These are phyloP conservation scores for Leccinum barrowsii DNA, from an alignment of 768 basidiomycete genomes.

Conservation along the genomic window DNA sequence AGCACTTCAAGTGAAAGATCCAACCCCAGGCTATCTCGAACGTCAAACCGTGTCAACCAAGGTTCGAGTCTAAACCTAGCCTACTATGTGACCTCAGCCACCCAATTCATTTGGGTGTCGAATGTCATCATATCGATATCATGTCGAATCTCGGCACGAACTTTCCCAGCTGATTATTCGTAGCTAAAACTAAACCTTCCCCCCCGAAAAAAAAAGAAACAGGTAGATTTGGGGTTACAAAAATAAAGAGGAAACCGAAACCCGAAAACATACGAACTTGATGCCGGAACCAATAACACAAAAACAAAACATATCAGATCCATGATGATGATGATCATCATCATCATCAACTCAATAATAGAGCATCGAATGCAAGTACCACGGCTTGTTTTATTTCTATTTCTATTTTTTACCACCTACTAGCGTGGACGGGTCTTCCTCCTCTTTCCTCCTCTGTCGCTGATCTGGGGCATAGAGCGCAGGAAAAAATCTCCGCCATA, in stretches of 20 bases:
- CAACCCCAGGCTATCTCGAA: not conserved
- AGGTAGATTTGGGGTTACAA: not conserved
- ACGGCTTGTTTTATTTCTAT: conserved; percentile 7
- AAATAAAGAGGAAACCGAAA: not conserved
- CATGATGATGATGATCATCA: conserved; percentile 6
- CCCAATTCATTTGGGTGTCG: not conserved
- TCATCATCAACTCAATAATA: not conserved
- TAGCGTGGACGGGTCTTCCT: not conserved
- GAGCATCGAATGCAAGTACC: conserved; percentile 1
- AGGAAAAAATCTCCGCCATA: conserved; percentile 19
- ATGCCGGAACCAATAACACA: not conserved
- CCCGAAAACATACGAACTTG: not conserved
- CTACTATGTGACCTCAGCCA: not conserved
- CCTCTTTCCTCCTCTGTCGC: not conserved
- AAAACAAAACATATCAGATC: conserved; percentile 1
- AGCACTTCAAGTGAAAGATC: not conserved
- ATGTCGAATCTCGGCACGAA: not conserved
- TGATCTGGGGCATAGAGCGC: conserved; percentile 22
- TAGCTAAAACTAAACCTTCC: not conserved
- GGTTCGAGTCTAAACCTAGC: not conserved
- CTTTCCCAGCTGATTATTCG: not conserved
- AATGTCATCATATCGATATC: not conserved
- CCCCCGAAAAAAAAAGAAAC: not conserved
- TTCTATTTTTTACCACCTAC: not conserved
- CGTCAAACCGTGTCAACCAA: not conserved